A percentile compares a stretch with the other conserved stretches of the same genome.
Conservation (phyloP, 768 basidiomycete genomes). For the Russula sp. region DNA sequence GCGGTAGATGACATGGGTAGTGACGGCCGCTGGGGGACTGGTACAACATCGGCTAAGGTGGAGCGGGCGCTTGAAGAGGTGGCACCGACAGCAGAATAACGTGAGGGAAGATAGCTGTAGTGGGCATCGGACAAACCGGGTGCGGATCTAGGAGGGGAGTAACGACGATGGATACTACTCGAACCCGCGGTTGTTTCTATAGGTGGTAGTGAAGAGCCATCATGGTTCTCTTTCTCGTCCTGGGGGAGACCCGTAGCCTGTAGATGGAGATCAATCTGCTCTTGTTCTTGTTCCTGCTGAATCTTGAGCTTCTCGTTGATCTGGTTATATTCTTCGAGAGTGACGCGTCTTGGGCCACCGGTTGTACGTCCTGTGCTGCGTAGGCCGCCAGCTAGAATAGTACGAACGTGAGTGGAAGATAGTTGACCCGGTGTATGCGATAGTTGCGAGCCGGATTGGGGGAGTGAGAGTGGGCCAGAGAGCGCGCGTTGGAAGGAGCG, state of each 20-base stretch:
- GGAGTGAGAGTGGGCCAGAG: slow-evolving; percentile 43
- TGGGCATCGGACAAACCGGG: slow-evolving; percentile 2
- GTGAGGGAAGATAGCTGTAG: slow-evolving; percentile 9
- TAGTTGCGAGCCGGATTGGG: slow-evolving; percentile 28
- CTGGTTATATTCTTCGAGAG: slow-evolving; percentile 30
- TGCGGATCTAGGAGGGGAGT: slow-evolving; percentile 18
- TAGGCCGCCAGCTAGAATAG: slow-evolving; percentile 26
- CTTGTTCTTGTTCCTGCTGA: slow-evolving; percentile 12
- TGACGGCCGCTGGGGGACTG: slow-evolving; percentile 20
- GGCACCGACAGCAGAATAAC: slow-evolving; percentile 3
- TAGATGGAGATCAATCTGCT: slow-evolving; percentile 22
- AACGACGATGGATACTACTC: slow-evolving; percentile 11
- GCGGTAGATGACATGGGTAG: slow-evolving; percentile 11
- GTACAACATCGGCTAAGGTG: slow-evolving; percentile 19
- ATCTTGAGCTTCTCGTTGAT: slow-evolving; percentile 28
- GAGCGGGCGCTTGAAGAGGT: slow-evolving; percentile 15
- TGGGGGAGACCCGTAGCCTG: slow-evolving; percentile 4
- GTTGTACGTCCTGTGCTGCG: slow-evolving; percentile 32
- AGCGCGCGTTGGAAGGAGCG: slow-evolving; percentile 61
- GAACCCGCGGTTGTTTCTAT: background rate
- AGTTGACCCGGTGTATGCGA: slow-evolving; percentile 25
- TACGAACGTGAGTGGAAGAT: slow-evolving; percentile 21
- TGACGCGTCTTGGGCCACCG: slow-evolving; percentile 32
- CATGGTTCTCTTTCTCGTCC: slow-evolving; percentile 23
- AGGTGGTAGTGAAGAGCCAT: background rate